Percentiles rank a stretch among this genome's conserved stretches.
phyloP scores from a whole-genome alignment of 176 grass and related monocot genomes.

The Cenchrus fungigraminus region DNA sequence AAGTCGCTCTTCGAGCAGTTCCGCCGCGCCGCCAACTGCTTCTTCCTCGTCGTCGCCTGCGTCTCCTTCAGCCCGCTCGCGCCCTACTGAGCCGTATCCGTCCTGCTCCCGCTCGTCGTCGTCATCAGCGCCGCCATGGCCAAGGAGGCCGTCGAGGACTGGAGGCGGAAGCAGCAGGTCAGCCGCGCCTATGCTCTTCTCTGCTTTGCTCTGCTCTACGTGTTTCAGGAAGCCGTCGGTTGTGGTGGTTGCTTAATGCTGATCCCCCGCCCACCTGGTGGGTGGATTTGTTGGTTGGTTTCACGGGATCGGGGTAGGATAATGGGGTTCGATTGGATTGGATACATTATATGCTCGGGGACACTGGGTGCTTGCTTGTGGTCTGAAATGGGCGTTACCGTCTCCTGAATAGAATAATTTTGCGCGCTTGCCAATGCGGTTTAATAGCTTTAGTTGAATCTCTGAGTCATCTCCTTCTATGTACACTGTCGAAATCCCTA shows the following conservation, averaged over 20 bases:
- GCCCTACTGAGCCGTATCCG: slow-evolving; percentile 79
- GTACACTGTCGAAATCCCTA: not conserved
- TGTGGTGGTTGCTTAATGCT: not conserved
- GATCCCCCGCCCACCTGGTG: not conserved
- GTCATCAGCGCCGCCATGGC: slow-evolving; percentile 85
- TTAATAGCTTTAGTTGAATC: not conserved
- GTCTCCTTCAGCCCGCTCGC: slow-evolving; percentile 82
- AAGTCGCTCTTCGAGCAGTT: slow-evolving; percentile 98
- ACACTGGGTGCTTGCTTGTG: not conserved
- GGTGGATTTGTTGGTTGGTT: not conserved
- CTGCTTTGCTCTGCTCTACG: too few species aligned
- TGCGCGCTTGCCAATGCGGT: not conserved
- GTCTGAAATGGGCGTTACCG: not conserved
- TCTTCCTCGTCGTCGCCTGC: slow-evolving; percentile 77
- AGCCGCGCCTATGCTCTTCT: not conserved
- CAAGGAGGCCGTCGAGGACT: slow-evolving; percentile 93
- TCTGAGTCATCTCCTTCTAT: not conserved
- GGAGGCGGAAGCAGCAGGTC: slow-evolving; percentile 82
- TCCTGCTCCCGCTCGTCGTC: slow-evolving; percentile 82
- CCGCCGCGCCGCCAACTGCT: slow-evolving; percentile 90
- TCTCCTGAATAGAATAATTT: not conserved
- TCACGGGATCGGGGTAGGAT: not conserved
- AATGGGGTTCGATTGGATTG: not conserved
- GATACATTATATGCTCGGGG: not conserved
- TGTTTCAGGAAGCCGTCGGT: not conserved